phyloP scores from a whole-genome alignment of 495 filamentous ascomycete species.

The Bombardia bombarda region DNA sequence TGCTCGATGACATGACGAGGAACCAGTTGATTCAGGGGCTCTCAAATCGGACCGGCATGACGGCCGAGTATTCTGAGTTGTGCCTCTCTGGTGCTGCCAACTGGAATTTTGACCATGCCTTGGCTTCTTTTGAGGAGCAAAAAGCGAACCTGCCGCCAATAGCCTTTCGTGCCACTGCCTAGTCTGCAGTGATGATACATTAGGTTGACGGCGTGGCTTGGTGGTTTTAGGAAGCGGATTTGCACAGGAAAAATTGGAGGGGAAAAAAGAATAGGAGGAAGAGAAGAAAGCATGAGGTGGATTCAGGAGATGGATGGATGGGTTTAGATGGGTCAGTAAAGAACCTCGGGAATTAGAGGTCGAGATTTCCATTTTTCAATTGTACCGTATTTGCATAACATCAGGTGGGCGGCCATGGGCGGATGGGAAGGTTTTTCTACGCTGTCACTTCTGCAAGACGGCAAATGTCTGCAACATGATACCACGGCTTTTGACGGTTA shows the following conservation, averaged over 20 bases:
- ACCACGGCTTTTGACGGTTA: conserved; percentile 2
- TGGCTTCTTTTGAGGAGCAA: conserved; percentile 56
- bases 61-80: conserved; percentile 58
- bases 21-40: conserved; percentile 54
- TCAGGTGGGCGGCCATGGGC: not conserved
- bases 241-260: no score
- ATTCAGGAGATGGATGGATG: not conserved
- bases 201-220: no score
- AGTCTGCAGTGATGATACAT: conserved; percentile 1
- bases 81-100: conserved; percentile 55
- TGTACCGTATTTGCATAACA: not conserved
- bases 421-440: not conserved
- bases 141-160: conserved; percentile 32
- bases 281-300: no score
- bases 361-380: no score
- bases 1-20: conserved; percentile 44
- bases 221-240: no score
- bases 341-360: no score
- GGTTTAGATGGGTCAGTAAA: no score
- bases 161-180: conserved; percentile 24
- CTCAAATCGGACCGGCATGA: conserved; percentile 64
- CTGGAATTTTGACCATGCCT: conserved; percentile 66
- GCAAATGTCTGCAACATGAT: conserved; percentile 3
- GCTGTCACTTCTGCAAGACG: not conserved
- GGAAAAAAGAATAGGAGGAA: no score